These are phyloP conservation scores for Heimioporus retisporus DNA, from an alignment of 1,284 basidiomycete species.

Conservation along the genomic window DNA sequence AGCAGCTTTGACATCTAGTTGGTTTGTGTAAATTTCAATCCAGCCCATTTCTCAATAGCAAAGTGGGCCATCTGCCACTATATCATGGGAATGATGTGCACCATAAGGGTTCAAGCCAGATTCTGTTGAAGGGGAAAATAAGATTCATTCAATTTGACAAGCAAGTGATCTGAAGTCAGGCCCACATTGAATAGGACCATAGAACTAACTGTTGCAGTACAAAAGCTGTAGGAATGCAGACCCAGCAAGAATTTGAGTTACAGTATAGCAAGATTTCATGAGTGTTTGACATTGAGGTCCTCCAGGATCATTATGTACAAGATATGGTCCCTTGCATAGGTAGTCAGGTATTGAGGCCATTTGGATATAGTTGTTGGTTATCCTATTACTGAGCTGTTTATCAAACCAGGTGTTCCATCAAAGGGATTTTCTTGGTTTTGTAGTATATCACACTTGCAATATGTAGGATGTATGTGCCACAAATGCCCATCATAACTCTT, in stretches of 20 bases:
- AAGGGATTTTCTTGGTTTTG: constrained; percentile 71
- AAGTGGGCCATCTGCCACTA: constrained; percentile 64
- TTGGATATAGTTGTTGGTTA: constrained; percentile 84
- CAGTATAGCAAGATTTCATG: constrained; percentile 68
- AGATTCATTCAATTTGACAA: not conserved
- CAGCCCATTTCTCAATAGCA: constrained; percentile 75
- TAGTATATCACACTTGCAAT: constrained; percentile 82
- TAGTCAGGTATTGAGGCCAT: constrained; percentile 85
- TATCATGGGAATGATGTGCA: constrained; percentile 83
- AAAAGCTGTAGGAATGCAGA: constrained; percentile 69
- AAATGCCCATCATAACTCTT: constrained; percentile 79
- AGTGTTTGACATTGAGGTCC: constrained; percentile 79
- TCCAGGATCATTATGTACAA: constrained; percentile 76
- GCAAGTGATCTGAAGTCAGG: constrained; percentile 18
- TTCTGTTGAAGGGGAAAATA: constrained; percentile 51
- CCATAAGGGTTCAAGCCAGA: constrained; percentile 85
- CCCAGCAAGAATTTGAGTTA: constrained; percentile 61
- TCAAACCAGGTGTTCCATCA: constrained; percentile 10
- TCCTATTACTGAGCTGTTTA: constrained; percentile 76
- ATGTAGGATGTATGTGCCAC: constrained; percentile 76
- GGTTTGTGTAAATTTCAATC: constrained; percentile 75
- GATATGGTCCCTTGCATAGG: constrained; percentile 82
- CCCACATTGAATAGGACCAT: constrained; percentile 70
- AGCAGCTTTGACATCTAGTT: constrained; percentile 66
- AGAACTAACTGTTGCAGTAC: constrained; percentile 72